Percentiles rank a stretch among this genome's conserved stretches.
Conservation (phyloP, 116 monocot species). For the Zostera marina region DNA sequence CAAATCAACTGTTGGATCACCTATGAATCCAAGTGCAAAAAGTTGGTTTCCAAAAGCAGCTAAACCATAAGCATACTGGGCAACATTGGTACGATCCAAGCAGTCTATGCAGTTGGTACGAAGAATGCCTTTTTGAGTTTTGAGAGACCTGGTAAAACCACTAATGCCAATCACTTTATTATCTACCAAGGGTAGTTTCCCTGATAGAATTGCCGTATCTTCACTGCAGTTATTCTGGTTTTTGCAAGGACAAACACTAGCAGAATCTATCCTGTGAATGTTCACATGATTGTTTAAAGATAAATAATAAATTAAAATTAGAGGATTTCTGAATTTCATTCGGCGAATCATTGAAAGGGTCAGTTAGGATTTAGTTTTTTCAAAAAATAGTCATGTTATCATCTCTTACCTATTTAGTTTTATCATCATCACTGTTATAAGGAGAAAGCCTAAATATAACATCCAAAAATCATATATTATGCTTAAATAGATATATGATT, state of each 20-base stretch:
- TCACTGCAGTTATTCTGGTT: not conserved
- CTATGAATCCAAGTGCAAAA: constrained; percentile 42
- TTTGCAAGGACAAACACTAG: not conserved
- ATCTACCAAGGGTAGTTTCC: constrained; percentile 11
- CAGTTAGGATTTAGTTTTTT: not conserved
- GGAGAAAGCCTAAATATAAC: too few species aligned
- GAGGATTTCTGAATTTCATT: not conserved
- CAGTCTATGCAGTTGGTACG: constrained; percentile 97
- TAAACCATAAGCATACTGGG: constrained; percentile 88
- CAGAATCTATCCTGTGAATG: constrained; percentile 1
- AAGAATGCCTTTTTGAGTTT: constrained; percentile 59
- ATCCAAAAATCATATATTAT: too few species aligned
- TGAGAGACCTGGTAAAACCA: constrained; percentile 14
- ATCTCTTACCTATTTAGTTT: not conserved
- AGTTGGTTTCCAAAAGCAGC: constrained; percentile 75
- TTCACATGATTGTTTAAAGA: not conserved
- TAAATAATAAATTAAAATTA: not conserved
- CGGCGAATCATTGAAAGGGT: not conserved
- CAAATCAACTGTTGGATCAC: constrained; percentile 41
- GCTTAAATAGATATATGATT: too few species aligned
- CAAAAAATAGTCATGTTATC: not conserved
- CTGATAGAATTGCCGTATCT: not conserved
- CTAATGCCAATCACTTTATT: constrained; percentile 7
- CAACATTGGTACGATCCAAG: constrained; percentile 94
- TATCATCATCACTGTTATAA: not conserved